These are phyloP conservation scores for Alternaria viburni DNA, from an alignment of 2,329 filamentous ascomycete genomes.

Conservation along the genomic window DNA sequence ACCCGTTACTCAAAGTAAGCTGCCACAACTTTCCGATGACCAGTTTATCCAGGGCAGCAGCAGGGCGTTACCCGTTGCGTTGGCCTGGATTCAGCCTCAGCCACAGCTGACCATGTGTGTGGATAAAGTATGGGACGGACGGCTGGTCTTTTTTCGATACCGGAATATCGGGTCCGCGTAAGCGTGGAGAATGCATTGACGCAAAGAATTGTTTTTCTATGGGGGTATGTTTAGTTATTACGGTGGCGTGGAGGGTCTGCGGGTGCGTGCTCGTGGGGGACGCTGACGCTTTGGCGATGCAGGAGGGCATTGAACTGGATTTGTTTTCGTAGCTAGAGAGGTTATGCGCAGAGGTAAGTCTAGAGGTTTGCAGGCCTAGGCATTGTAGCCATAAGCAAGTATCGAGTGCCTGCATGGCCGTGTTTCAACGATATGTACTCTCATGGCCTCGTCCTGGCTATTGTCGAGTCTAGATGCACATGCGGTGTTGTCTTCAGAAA, in stretches of 20 bases:
- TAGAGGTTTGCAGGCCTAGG: neutral
- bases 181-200: neutral
- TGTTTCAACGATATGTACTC: neutral
- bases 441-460: neutral
- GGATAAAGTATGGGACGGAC: neutral
- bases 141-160: neutral
- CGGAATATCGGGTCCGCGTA: neutral
- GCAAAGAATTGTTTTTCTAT: neutral
- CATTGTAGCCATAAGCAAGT: neutral
- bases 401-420: neutral
- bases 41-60: neutral
- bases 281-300: neutral
- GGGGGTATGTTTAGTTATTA: neutral
- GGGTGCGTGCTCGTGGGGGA: neutral
- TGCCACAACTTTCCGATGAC: slow-evolving; percentile 1
- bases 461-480: neutral
- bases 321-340: neutral
- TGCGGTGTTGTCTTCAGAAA: neutral
- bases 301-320: neutral
- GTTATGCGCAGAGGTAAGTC: neutral
- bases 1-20: neutral
- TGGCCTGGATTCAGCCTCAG: neutral
- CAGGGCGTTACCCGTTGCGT: neutral
- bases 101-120: slow-evolving; percentile 1
- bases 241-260: neutral